Base-by-base conservation (phyloP, 331 rosid genomes). In the Phaseolus coccineus region DNA sequence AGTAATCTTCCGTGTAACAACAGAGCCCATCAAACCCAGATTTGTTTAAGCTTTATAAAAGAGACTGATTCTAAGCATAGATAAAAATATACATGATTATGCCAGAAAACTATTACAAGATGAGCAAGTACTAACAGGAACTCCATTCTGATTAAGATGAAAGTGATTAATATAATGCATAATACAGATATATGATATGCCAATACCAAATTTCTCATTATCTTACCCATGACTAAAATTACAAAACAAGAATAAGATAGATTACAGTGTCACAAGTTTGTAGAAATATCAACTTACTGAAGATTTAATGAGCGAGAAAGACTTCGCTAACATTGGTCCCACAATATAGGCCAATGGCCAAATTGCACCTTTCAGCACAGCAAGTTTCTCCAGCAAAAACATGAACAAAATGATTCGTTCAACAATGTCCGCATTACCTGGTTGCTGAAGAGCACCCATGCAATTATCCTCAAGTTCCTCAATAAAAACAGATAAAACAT, bases 331-430 rank as follows among this genome's bases (percentile, higher is more conserved):
- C 87, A 84, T 84, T 51, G 99, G 99, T 88, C 99, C 99, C 28
- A 95, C 94, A 76, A 94, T 71, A 79, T 68, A 85, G 63, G 69
- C 88, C 94, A 95, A 82, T n/a, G 97, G 96, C 99, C 99, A 95
- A 82, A 77, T 83, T 87, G 81, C 93, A 91, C 90, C 90, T 85
- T 81, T 84, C 80, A 79, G 85, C 82, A 84, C 72, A 11, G 96
- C 89, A 84, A 83, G 90, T 79, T 88, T 88, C 85, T 89, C 96
- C 77, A 95, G 84, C 85, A 88, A 85, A 73, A 81, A 69, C 82
- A 95, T 85, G 80, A 93, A 90, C 68, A 84, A 93, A 80, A 80
- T 80, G 57, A 93, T 80, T 56, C 68, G 89, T 67, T 90, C 97
- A 64, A 87, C 75, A 64, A 55, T 37, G 78, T 87, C 94, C 77